Base-by-base conservation (phyloP, 208 protist genomes). In the Crithidia brevicula region DNA sequence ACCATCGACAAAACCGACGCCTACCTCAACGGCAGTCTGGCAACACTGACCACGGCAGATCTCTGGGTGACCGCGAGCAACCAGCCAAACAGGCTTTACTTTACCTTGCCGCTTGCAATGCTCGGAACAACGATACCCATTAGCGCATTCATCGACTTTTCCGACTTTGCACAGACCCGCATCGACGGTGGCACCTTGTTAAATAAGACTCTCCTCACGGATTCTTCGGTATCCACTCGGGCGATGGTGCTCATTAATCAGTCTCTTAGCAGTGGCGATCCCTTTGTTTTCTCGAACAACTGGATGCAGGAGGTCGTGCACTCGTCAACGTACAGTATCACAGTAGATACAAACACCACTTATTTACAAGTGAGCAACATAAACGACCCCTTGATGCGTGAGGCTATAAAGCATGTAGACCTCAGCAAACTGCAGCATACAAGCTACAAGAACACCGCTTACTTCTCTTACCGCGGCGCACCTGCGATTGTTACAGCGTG, bases 381-480 rank as follows among this genome's bases (percentile, higher is more conserved):
- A 20, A 59, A 18, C 30, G 74, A 77, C 64, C 70, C 74, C 3
- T 40, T 85, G 28, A 75, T 85, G 79, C 47, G 65, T 5, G 45
- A 56, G 38, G 79, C 74, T 16, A 22, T 85, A 15, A 34, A 40
- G 54, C 62, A 81, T 57, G 40, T 85, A 10, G 28, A 81, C 53
- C 23, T 80, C 4, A 33, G 15, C 6, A 20, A 20, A 2, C 54
- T 78, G 40, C 50, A 62, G 36, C 6, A 38, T 13, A 15, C 2
- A 3, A 43, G 25, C 16, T 25, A 68, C 50, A 30, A 22, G 11
- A 9, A 36, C 50, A 67, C 36, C 28, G 28, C 60, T 10, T 13
- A n/a, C 18, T 63, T 68, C 47, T 8, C 9, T 40, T 31, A 57
- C 53, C n/a, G 34, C 27, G 45, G 54, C 16, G 52, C 47, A 10